Percentiles rank a stretch among this genome's conserved stretches.
phyloP scores from a whole-genome alignment of 1,284 basidiomycete genomes.

The Coriolopsis trogii region DNA sequence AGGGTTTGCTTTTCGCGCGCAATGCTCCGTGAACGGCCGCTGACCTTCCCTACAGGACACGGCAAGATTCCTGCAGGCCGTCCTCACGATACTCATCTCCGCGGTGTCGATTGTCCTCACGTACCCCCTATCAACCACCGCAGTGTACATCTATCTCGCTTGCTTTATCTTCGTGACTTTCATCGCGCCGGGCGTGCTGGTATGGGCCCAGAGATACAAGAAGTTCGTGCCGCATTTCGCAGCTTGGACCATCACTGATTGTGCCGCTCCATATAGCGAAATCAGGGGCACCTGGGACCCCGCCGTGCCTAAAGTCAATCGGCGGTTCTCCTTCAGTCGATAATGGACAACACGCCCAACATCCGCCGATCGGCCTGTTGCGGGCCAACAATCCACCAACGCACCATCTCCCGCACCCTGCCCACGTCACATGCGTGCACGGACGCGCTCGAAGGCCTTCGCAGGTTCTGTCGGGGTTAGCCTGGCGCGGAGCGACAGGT shows the following conservation, averaged over 20 bases:
- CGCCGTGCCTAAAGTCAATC: slow-evolving; percentile 64
- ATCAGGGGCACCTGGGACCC: slow-evolving; percentile 66
- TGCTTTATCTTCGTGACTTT: slow-evolving; percentile 65
- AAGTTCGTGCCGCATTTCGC: slow-evolving; percentile 53
- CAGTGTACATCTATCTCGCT: slow-evolving; percentile 52
- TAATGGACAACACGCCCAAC: slow-evolving; percentile 4
- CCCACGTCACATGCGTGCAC: slow-evolving; percentile 2
- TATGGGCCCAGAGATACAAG: slow-evolving; percentile 85
- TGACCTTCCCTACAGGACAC: slow-evolving; percentile 16
- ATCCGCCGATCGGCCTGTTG: slow-evolving; percentile 9
- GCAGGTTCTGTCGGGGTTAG: background rate
- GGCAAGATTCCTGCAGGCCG: slow-evolving; percentile 39
- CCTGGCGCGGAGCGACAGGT: slow-evolving; percentile 2
- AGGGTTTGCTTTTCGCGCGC: slow-evolving; percentile 32
- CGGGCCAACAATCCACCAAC: background rate
- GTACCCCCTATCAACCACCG: slow-evolving; percentile 52
- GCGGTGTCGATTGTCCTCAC: slow-evolving; percentile 53
- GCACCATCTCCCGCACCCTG: too few relatives aligned
- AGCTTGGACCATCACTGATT: slow-evolving; percentile 3
- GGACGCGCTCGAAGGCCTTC: too few relatives aligned
- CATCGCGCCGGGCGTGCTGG: slow-evolving; percentile 67
- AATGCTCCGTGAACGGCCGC: background rate
- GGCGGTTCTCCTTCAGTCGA: slow-evolving; percentile 26
- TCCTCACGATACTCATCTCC: slow-evolving; percentile 54
- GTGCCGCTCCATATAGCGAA: slow-evolving; percentile 36